Percentiles rank a stretch among this genome's conserved stretches.
phyloP scores from a whole-genome alignment of 352 stramenopile genomes.

The Pythium apleroticum region DNA sequence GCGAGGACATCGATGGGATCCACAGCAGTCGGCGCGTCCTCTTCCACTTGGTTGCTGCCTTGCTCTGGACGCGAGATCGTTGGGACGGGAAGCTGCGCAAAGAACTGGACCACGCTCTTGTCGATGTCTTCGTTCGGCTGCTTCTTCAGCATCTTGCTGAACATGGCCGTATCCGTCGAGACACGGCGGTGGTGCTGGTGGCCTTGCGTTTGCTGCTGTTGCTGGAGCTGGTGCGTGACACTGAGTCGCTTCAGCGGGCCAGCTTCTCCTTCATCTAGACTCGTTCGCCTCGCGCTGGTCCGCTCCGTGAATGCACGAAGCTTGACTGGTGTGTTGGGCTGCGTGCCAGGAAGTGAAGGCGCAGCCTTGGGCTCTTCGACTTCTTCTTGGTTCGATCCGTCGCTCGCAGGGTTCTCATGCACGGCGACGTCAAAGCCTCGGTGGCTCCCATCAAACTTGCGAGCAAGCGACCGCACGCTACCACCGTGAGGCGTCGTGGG shows the following conservation, averaged over 20 bases:
- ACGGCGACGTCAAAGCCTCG: slow-evolving; percentile 4
- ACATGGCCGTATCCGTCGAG: slow-evolving; percentile 71
- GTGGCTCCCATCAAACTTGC: slow-evolving; percentile 20
- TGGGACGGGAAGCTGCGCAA: slow-evolving; percentile 43
- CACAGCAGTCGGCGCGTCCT: slow-evolving; percentile 30
- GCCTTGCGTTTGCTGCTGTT: slow-evolving; percentile 19
- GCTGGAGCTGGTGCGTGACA: slow-evolving; percentile 38
- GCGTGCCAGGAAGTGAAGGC: not conserved
- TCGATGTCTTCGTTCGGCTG: slow-evolving; percentile 61
- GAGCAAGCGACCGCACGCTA: slow-evolving; percentile 23
- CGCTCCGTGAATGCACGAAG: not conserved
- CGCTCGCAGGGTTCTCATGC: slow-evolving; percentile 1
- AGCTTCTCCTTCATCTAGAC: slow-evolving; percentile 40
- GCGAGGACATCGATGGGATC: slow-evolving; percentile 39
- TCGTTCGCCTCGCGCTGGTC: not conserved
- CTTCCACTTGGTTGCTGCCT: slow-evolving; percentile 38
- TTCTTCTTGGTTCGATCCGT: slow-evolving; percentile 39
- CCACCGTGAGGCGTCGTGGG: slow-evolving; percentile 5
- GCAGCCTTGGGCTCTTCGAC: slow-evolving; percentile 19
- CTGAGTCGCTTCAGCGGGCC: slow-evolving; percentile 51
- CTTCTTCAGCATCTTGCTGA: slow-evolving; percentile 58
- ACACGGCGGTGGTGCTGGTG: slow-evolving; percentile 62
- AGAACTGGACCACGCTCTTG: slow-evolving; percentile 54
- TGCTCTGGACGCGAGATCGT: slow-evolving; percentile 38
- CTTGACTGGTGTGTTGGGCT: slow-evolving; percentile 24